Evolutionary conservation across 2,329 filamentous ascomycete genomes (phyloP).

Genomic region (Aspergillus sp.): DNA sequence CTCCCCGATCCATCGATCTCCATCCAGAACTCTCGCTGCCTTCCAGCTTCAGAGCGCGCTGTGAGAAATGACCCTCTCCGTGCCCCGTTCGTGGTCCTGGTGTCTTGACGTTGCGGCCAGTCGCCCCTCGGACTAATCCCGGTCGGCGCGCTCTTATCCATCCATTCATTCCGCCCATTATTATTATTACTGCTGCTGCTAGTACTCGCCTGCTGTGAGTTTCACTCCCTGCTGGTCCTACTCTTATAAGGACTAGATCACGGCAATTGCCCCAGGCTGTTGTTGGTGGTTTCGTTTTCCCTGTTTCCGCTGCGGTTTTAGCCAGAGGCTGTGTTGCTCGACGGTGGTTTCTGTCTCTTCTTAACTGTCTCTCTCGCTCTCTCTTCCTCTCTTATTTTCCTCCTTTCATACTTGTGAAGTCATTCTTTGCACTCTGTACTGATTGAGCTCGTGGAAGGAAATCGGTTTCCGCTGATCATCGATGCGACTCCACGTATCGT

Average conservation of each 20-base stretch:
- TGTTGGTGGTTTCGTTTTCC: neutral
- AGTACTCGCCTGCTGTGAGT: neutral
- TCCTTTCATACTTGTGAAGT: neutral
- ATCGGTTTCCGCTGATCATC: slow-evolving; percentile 12
- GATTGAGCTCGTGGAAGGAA: neutral
- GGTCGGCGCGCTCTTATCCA: neutral
- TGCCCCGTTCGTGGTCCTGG: neutral
- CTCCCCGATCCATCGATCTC: slow-evolving; percentile 8
- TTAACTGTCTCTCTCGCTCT: no score
- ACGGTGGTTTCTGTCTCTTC: no score
- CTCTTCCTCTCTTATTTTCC: neutral
- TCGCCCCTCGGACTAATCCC: slow-evolving; percentile 5
- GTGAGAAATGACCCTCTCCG: slow-evolving; percentile 4
- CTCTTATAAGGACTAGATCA: neutral
- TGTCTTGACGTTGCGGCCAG: neutral
- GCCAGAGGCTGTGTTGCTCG: no score
- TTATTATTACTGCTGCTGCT: neutral
- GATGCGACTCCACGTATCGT: slow-evolving; percentile 11
- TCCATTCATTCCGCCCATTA: neutral
- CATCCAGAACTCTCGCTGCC: neutral
- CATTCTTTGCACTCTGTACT: neutral
- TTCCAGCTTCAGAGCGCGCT: neutral
- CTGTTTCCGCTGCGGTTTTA: neutral
- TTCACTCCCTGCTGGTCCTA: neutral
- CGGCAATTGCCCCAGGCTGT: neutral